Conservation (phyloP, 495 filamentous ascomycete genomes). For the Cercophora newfieldiana region DNA sequence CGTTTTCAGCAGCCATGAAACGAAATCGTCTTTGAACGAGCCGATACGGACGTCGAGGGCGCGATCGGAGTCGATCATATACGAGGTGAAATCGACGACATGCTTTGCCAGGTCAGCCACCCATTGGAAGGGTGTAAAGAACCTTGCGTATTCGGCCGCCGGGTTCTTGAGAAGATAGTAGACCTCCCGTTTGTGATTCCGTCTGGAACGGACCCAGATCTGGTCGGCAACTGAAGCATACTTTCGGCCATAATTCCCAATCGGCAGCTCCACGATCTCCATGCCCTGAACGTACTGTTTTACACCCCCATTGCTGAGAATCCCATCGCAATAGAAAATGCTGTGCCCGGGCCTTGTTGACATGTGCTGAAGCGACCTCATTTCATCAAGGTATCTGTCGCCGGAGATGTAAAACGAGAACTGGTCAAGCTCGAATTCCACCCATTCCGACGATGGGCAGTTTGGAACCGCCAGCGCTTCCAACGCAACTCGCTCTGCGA, state of each 20-base stretch:
- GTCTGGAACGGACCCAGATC: conserved; percentile 61
- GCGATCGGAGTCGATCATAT: conserved; percentile 27
- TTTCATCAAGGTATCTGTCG: conserved; percentile 41
- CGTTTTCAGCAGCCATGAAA: conserved; percentile 48
- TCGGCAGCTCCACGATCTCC: conserved; percentile 56
- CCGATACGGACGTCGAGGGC: conserved; percentile 43
- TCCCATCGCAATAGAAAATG: conserved; percentile 58
- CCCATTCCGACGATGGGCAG: conserved; percentile 26
- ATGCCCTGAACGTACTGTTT: conserved; percentile 53
- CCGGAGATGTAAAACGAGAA: conserved; percentile 53
- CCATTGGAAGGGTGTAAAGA: conserved; percentile 64
- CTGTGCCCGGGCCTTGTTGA: conserved; percentile 35
- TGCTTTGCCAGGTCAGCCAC: conserved; percentile 66
- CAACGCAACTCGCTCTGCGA: conserved; percentile 34
- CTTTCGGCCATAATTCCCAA: conserved; percentile 62
- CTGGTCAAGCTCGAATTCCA: conserved; percentile 49
- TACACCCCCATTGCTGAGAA: conserved; percentile 47
- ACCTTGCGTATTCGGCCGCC: conserved; percentile 57
- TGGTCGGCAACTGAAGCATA: conserved; percentile 48
- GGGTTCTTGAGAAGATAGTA: conserved; percentile 64
- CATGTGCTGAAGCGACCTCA: conserved; percentile 55
- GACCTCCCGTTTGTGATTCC: conserved; percentile 40
- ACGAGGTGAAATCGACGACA: conserved; percentile 60
- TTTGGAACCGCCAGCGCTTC: conserved; percentile 3
- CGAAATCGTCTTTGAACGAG: conserved; percentile 57